Conservation (phyloP, 352 stramenopile genomes). For the Thraustochytrium sp. region DNA sequence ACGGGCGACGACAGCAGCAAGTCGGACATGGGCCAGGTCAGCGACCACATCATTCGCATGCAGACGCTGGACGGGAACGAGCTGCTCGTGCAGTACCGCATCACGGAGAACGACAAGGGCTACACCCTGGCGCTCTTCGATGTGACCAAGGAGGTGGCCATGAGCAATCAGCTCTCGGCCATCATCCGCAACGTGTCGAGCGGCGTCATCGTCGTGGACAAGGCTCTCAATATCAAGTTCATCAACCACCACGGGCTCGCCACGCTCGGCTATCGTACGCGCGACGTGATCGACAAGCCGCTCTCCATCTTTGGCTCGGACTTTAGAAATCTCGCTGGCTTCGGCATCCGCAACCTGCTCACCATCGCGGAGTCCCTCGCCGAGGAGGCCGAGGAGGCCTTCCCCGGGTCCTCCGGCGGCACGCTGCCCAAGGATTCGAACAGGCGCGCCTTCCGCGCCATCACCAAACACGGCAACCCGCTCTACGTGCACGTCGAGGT, state of each 20-base stretch:
- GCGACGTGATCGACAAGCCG: neutral
- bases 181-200: conserved; percentile 12
- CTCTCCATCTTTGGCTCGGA: neutral
- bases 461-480: neutral
- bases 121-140: conserved; percentile 5
- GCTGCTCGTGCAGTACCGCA: neutral
- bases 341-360: neutral
- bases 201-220: neutral
- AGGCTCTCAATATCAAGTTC: neutral
- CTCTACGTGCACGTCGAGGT: neutral
- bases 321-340: neutral
- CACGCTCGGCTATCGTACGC: neutral
- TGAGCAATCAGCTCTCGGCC: neutral
- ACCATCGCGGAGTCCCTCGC: neutral
- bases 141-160: neutral
- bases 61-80: neutral
- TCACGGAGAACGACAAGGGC: neutral
- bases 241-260: conserved; percentile 8
- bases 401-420: neutral
- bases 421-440: neutral
- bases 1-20: neutral
- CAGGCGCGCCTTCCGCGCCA: neutral
- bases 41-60: neutral
- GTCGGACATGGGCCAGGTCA: neutral
- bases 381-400: neutral